A percentile compares a stretch with the other conserved stretches of the same genome.
Conservation (phyloP, 129 eudicot genomes). For the Saposhnikovia divaricata region DNA sequence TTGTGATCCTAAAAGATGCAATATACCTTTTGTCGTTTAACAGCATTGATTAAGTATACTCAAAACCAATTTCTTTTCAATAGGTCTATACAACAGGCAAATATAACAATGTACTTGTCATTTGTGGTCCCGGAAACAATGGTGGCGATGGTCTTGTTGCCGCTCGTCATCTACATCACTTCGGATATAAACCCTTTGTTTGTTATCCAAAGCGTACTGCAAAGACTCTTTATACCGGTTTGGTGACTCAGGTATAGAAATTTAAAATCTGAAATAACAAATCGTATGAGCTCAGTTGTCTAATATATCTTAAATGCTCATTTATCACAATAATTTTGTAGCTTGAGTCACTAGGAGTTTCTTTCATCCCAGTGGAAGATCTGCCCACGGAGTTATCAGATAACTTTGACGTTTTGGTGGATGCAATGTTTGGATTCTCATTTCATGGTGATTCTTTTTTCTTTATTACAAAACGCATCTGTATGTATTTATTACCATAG, state of each 20-base stretch:
- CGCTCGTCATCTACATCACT: conserved; percentile 95
- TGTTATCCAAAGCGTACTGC: conserved; percentile 92
- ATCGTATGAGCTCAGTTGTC: neutral
- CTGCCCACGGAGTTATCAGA: conserved; percentile 60
- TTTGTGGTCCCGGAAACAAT: conserved; percentile 97
- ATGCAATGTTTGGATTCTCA: conserved; percentile 98
- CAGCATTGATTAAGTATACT: neutral
- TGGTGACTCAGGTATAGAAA: conserved; percentile 80
- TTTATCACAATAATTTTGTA: conserved; percentile 28
- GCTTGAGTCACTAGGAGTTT: conserved; percentile 86
- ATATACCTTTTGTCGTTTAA: neutral
- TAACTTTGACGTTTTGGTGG: conserved; percentile 73
- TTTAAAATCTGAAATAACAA: neutral
- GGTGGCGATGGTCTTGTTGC: conserved; percentile 99
- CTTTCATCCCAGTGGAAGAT: conserved; percentile 81
- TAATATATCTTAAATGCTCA: conserved; percentile 21
- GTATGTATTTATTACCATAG: neutral
- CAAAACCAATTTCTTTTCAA: conserved; percentile 5
- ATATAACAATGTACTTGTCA: conserved; percentile 63
- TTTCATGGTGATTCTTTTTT: conserved; percentile 56
- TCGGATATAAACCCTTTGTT: conserved; percentile 73
- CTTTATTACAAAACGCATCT: neutral
- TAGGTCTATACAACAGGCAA: conserved; percentile 70
- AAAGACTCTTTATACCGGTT: conserved; percentile 77
- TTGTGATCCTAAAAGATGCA: neutral